Conservation (phyloP, 2,329 filamentous ascomycete species). For the Aspergillus fumigatiaffinis region DNA sequence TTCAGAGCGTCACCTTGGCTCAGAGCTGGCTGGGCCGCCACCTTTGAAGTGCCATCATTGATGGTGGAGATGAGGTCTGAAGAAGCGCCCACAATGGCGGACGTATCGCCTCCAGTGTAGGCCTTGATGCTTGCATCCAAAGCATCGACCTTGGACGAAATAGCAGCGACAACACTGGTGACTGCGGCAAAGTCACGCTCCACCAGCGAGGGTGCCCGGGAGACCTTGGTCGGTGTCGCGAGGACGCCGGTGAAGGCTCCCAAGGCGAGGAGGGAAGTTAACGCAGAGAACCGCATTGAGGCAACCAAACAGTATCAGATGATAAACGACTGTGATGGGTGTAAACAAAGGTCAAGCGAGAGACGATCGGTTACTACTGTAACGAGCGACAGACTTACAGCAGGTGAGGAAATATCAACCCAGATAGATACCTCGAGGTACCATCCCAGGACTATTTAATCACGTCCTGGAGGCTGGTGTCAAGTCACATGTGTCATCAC, state of each 20-base stretch:
- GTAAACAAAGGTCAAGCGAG: background rate
- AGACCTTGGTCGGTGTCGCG: constrained; percentile 9
- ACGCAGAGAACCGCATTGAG: background rate
- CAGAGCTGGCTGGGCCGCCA: constrained; percentile 13
- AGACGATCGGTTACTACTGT: background rate
- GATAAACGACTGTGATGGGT: background rate
- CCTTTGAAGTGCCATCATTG: constrained; percentile 16
- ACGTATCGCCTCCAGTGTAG: constrained; percentile 16
- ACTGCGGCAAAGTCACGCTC: constrained; percentile 14
- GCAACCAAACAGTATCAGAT: background rate
- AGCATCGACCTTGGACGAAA: constrained; percentile 9
- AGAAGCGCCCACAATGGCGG: constrained; percentile 12
- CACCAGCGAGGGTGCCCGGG: constrained; percentile 5
- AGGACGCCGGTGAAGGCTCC: constrained; percentile 9
- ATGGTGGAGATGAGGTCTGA: constrained; percentile 16
- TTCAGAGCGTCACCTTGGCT: constrained; percentile 17
- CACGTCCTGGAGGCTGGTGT: background rate
- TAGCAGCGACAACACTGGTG: constrained; percentile 9
- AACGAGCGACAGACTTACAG: background rate
- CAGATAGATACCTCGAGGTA: background rate
- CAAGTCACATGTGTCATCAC: background rate
- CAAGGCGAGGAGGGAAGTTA: constrained; percentile 7
- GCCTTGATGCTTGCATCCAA: constrained; percentile 18
- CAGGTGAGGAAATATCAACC: background rate
- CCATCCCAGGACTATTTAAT: background rate